Base-by-base conservation (phyloP, 352 stramenopile species). In the Phytophthora tentaculata region DNA sequence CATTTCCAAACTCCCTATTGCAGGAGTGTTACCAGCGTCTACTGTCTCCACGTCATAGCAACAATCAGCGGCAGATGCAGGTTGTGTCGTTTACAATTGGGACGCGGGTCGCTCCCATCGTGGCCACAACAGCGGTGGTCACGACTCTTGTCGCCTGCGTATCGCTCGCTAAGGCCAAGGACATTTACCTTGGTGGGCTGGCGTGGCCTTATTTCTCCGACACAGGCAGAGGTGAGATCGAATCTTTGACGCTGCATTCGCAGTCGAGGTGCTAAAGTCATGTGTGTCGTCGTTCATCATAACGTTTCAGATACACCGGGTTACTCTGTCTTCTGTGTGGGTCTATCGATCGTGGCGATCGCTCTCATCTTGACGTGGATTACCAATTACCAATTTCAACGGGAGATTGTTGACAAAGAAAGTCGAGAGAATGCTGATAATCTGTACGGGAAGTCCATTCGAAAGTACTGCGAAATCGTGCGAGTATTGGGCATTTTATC, bases 181-280 rank as follows among this genome's bases (percentile, higher is more conserved):
- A 74, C 45, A 73, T 69, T 13, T 90, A 88, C 56, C 64, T 77
- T 3, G 82, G 82, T 35, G 78, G 77, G 0, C 66, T 90, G 10
- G 26, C 24, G 3, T 88, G 79, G 79, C 81, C 79, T 19, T 90
- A 85, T 67, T 76, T 90, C 64, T 86, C 79, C 14, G 79, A 88
- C 59, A 73, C 80, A 44, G 75, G 71, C 47, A 72, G 77, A 56
- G 73, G 73, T 81, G 39, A n/a, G 48, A 45, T 16, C 13, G 16
- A 41, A 7, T 59, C 29, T 32, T 13, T 32, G 0, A 24, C 8
- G n/a, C 12, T 48, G n/a, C n/a, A n/a, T n/a, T n/a, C n/a, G n/a
- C n/a, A 23, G 9, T 48, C 24, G 8, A 48, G 41, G 3, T 48
- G n/a, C n/a, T 45, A 24, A 24, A 12, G 12, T 24, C 17, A 9